Conservation (phyloP, 345 rosid genomes). For the Sonneratia alba region DNA sequence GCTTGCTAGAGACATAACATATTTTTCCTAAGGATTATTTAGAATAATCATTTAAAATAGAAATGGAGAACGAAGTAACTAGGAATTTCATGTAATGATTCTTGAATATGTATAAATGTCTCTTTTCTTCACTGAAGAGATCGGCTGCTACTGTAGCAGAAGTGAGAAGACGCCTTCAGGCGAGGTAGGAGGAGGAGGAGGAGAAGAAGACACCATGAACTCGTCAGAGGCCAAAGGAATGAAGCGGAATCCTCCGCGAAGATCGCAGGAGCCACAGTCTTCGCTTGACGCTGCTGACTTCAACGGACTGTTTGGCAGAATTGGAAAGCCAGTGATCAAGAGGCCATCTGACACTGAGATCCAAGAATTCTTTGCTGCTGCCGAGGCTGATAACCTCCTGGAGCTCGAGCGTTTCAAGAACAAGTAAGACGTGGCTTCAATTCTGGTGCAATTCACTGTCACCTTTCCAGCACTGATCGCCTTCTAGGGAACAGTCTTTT, state of each 20-base stretch:
- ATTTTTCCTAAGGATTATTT: too few relatives aligned
- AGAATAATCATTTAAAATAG: too few relatives aligned
- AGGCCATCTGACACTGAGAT: slow-evolving; percentile 44
- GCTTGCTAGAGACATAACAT: too few relatives aligned
- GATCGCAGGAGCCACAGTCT: background rate
- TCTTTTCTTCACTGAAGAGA: background rate
- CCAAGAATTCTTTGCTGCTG: slow-evolving; percentile 52
- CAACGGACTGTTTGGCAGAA: background rate
- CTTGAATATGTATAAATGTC: too few relatives aligned
- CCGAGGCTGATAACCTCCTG: slow-evolving; percentile 33
- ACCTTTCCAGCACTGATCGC: background rate
- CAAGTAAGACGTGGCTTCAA: slow-evolving; percentile 32
- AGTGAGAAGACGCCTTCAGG: slow-evolving; percentile 34
- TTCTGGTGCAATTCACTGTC: background rate
- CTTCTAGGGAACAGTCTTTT: background rate
- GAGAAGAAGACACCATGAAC: slow-evolving; percentile 28
- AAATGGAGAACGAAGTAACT: too few relatives aligned
- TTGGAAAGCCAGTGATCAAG: slow-evolving; percentile 17
- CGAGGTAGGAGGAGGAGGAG: slow-evolving; percentile 8
- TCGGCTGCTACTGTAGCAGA: slow-evolving; percentile 9
- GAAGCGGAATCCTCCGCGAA: background rate
- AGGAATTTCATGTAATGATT: too few relatives aligned
- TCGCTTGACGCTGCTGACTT: background rate
- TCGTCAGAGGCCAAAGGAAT: slow-evolving; percentile 11
- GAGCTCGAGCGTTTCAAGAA: slow-evolving; percentile 27